A percentile compares a stretch with the other conserved stretches of the same genome.
These are phyloP conservation scores for Alternaria rosae DNA, from an alignment of 2,329 filamentous ascomycete species.

Conservation along the genomic window DNA sequence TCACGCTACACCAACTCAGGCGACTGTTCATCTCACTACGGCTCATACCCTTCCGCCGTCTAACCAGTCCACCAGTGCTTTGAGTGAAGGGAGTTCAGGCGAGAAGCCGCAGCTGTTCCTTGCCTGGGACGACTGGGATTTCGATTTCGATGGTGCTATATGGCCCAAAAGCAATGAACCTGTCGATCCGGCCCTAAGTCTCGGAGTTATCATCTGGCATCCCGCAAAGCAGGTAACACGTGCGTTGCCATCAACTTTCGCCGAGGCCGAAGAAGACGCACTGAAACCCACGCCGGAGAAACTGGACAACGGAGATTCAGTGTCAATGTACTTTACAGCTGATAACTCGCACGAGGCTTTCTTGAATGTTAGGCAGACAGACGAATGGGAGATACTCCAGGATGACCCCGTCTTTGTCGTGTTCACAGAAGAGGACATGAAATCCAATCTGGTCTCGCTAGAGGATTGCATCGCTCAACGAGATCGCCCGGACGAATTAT, in stretches of 20 bases:
- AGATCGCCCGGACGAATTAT: constrained; percentile 45
- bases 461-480: constrained; percentile 54
- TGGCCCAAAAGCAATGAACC: constrained; percentile 56
- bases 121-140: constrained; percentile 52
- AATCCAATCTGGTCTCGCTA: constrained; percentile 50
- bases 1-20: constrained; percentile 40
- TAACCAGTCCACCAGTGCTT: constrained; percentile 23
- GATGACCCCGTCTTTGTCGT: constrained; percentile 59
- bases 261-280: constrained; percentile 54
- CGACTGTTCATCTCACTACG: constrained; percentile 28
- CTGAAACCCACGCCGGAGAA: constrained; percentile 48
- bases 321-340: constrained; percentile 59
- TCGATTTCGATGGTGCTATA: constrained; percentile 55
- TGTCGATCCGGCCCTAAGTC: constrained; percentile 53
- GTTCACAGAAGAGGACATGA: constrained; percentile 52
- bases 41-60: constrained; percentile 18
- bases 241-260: constrained; percentile 53
- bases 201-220: constrained; percentile 57
- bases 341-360: constrained; percentile 55
- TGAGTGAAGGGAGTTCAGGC: constrained; percentile 23
- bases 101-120: constrained; percentile 44
- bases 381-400: constrained; percentile 59
- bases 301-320: constrained; percentile 53
- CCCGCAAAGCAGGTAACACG: constrained; percentile 54
- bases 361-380: constrained; percentile 58